Evolutionary conservation across 176 grass and related monocot genomes (phyloP), one percentile per base, ranked within the genome.

Genomic region (Eragrostis nindensis): DNA sequence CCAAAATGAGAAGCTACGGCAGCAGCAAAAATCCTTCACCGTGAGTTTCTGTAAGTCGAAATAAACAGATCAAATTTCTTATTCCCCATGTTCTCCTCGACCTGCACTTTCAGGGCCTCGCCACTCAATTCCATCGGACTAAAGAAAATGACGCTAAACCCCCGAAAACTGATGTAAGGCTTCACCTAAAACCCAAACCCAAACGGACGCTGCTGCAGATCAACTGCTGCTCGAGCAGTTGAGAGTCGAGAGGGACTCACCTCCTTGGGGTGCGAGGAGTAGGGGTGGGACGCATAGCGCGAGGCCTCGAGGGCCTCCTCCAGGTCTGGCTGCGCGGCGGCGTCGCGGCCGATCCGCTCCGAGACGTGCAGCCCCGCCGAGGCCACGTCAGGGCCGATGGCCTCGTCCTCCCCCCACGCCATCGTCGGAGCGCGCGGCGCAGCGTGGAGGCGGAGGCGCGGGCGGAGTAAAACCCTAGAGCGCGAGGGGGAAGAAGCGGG

Each of bases 281-380:
- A 98, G 42, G 92, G 92, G n/a, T 98, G 90, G 53, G 92, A 95
- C 8, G 96, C 90, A 76, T 98, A 98, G 81, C 96, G 96, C 71
- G 96, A 98, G 47, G 96, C 90, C 87, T 98, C 96, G 19, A 98
- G 88, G 1, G 88, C 86, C 88, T 98, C 96, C 75, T 98, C 96
- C 83, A 98, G 85, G 76, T 98, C 96, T 56, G 94, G 88, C 65
- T 93, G 92, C 22, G 86, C 87, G 78, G 84, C 88, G 29, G 88
- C 88, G 68, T 98, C 96, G 53, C 76, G 88, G 48, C 84, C 86
- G 82, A 98, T 95, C 18, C 96, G 86, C 96, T 98, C 92, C 54
- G 92, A 95, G 38, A 98, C 82, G 73, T 95, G 90, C 55, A 95
- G 86, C 50, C 96, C 96, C 17, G 96, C 92, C 7, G 90, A 98